Percentiles rank a stretch among this genome's conserved stretches.
Conservation (phyloP, 2,329 filamentous ascomycete species). For the Alternaria viburni region DNA sequence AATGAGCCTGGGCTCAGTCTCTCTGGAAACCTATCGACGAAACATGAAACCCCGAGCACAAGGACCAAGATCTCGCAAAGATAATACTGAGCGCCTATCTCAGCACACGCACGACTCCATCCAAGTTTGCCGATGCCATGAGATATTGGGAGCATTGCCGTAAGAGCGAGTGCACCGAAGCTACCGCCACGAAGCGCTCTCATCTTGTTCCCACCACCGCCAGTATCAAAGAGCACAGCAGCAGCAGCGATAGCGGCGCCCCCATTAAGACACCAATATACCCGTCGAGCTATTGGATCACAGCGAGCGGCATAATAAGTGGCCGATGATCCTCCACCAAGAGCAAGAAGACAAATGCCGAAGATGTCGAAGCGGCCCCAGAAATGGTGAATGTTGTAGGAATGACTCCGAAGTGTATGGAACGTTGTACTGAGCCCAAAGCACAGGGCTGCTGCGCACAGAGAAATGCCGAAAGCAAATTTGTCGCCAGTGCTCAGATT, state of each 20-base stretch:
- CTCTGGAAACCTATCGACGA: constrained; percentile 19
- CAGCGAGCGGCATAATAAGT: not conserved
- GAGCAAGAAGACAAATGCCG: constrained; percentile 26
- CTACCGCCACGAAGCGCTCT: not conserved
- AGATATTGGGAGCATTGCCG: constrained; percentile 26
- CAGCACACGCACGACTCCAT: constrained; percentile 22
- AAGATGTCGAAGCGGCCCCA: constrained; percentile 40
- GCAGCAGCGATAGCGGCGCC: not conserved
- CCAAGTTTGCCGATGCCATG: constrained; percentile 28
- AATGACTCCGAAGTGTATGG: constrained; percentile 39
- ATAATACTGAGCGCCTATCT: constrained; percentile 22
- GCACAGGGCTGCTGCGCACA: not conserved
- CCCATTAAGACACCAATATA: not conserved
- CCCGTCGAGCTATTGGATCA: not conserved
- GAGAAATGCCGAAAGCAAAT: not conserved
- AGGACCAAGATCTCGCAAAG: not conserved
- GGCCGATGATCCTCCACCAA: not conserved
- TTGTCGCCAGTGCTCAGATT: not conserved
- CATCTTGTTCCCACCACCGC: not conserved
- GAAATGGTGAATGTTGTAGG: constrained; percentile 36
- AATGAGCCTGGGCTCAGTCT: constrained; percentile 18
- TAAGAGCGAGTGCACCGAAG: not conserved
- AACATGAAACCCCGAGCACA: constrained; percentile 20
- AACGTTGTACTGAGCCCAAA: constrained; percentile 13
- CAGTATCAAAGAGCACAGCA: not conserved